A percentile compares a stretch with the other conserved stretches of the same genome.
Conservation (phyloP, 345 rosid species). For the Lepidium sativum region DNA sequence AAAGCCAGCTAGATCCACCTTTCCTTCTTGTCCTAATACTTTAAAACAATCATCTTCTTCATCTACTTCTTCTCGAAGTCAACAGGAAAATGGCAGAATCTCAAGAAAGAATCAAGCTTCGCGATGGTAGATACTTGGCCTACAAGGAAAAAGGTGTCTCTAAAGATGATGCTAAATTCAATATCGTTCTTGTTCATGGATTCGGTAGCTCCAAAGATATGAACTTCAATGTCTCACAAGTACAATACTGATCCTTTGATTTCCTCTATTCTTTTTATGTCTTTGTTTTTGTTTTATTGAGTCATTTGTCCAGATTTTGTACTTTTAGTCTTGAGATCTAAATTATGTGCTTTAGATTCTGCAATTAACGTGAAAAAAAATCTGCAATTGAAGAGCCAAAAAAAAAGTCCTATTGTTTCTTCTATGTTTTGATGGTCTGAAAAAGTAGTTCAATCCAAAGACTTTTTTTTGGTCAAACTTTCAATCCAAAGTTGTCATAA, state of each 20-base stretch:
- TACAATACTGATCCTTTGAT: constrained; percentile 23
- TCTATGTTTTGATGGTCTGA: too few species aligned
- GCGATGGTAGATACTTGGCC: constrained; percentile 72
- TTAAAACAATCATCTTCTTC: constrained; percentile 3
- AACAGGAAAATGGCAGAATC: constrained; percentile 13
- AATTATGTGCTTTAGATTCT: not conserved
- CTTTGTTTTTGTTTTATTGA: not conserved
- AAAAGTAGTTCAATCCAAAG: too few species aligned
- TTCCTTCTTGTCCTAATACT: constrained; percentile 13
- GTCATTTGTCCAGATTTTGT: not conserved
- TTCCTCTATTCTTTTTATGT: not conserved
- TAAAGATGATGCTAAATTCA: constrained; percentile 46
- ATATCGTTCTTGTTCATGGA: constrained; percentile 72
- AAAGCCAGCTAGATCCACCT: constrained; percentile 13
- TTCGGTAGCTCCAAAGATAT: constrained; percentile 96
- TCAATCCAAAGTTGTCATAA: too few species aligned
- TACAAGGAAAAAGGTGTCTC: constrained; percentile 74
- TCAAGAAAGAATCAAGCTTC: constrained; percentile 44
- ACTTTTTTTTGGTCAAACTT: too few species aligned
- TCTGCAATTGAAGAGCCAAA: not conserved
- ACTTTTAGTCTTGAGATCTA: not conserved
- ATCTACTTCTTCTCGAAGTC: constrained; percentile 11
- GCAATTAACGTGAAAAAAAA: not conserved
- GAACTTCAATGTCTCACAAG: constrained; percentile 70
- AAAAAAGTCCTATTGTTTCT: not conserved